A percentile compares a stretch with the other conserved stretches of the same genome.
Conservation (phyloP, 2,329 filamentous ascomycete genomes). For the Alternaria sp. region DNA sequence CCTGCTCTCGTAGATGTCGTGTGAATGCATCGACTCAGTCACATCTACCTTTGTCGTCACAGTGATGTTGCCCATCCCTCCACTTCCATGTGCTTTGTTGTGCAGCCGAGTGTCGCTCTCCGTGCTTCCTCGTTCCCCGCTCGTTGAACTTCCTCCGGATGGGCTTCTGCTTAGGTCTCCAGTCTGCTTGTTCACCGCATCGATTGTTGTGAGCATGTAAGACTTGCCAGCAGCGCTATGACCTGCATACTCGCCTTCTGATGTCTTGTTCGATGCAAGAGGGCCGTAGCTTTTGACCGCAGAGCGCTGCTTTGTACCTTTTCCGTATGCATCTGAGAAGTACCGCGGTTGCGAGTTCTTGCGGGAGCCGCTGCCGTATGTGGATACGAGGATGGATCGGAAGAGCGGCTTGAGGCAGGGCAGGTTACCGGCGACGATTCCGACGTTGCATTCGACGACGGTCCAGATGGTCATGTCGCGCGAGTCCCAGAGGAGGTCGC, state of each 20-base stretch:
- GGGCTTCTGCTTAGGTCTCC: neutral
- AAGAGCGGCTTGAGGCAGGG: slow-evolving; percentile 54
- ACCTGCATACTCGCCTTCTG: neutral
- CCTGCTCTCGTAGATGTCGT: neutral
- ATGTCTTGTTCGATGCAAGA: slow-evolving; percentile 3
- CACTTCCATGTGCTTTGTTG: neutral
- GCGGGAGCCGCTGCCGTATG: slow-evolving; percentile 32
- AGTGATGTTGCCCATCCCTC: slow-evolving; percentile 3
- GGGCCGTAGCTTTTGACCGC: slow-evolving; percentile 12
- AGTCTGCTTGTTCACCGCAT: neutral
- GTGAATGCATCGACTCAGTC: slow-evolving; percentile 4
- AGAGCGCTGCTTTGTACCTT: slow-evolving; percentile 20
- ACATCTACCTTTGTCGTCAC: slow-evolving; percentile 23
- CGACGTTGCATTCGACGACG: slow-evolving; percentile 53
- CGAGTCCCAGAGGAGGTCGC: slow-evolving; percentile 50
- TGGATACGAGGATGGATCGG: slow-evolving; percentile 43
- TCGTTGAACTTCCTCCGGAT: slow-evolving; percentile 10
- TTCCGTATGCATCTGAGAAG: slow-evolving; percentile 21
- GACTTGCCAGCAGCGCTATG: slow-evolving; percentile 4
- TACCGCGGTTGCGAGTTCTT: slow-evolving; percentile 17
- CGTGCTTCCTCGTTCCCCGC: neutral
- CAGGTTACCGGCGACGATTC: slow-evolving; percentile 53
- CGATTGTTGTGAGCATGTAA: slow-evolving; percentile 20
- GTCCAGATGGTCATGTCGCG: slow-evolving; percentile 58
- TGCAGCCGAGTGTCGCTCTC: slow-evolving; percentile 8